These are phyloP conservation scores for Halenospora varia DNA, from an alignment of 495 filamentous ascomycete species.

Conservation along the genomic window DNA sequence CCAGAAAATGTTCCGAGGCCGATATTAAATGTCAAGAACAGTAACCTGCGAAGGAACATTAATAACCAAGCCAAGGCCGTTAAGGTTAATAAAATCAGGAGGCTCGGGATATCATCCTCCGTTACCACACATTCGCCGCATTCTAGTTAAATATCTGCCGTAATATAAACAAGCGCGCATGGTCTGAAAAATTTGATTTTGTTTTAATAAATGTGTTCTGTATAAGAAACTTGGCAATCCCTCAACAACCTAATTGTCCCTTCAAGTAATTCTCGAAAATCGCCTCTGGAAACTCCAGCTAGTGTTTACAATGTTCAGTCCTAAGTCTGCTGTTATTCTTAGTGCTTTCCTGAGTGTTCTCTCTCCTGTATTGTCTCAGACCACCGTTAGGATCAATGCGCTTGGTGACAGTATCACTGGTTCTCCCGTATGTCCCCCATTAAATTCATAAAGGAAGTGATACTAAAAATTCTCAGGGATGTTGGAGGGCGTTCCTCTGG, in stretches of 20 bases:
- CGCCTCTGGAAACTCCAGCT: not conserved
- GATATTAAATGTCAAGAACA: not conserved
- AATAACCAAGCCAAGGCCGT: not conserved
- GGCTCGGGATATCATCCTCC: not conserved
- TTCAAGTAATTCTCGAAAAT: not conserved
- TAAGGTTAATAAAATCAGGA: not conserved
- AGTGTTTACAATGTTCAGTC: not conserved
- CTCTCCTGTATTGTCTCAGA: not conserved
- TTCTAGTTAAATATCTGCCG: not conserved
- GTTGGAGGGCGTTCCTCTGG: constrained; percentile 39
- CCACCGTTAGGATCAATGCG: constrained; percentile 31
- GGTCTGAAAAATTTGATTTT: too few relatives aligned
- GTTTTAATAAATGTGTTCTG: too few relatives aligned
- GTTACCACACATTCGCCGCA: not conserved
- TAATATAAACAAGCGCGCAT: not conserved
- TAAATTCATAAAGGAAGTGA: not conserved
- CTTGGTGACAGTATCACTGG: constrained; percentile 40
- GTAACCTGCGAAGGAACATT: too few relatives aligned
- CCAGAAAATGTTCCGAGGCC: not conserved
- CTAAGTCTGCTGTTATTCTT: not conserved
- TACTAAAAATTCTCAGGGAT: constrained; percentile 25
- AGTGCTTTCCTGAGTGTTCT: not conserved
- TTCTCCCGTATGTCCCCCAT: constrained; percentile 23
- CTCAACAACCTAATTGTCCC: not conserved
- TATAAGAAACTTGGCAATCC: not conserved